Percentiles rank a stretch among this genome's conserved stretches.
Conservation (phyloP, 2,329 filamentous ascomycete genomes). For the Colletotrichum agaves region DNA sequence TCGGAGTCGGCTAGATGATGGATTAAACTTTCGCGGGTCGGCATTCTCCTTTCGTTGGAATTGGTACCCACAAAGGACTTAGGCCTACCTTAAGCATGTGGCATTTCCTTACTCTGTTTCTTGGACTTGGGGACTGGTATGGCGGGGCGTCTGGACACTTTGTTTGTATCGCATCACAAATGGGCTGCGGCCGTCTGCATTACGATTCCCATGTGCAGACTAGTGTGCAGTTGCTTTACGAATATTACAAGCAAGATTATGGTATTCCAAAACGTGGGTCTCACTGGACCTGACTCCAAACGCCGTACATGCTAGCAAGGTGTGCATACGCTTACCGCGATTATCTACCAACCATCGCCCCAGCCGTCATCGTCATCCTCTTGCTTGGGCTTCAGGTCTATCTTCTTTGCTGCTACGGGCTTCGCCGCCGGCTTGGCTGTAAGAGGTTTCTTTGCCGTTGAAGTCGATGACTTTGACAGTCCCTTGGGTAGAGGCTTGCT, state of each 20-base stretch:
- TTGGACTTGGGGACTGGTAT: slow-evolving; percentile 32
- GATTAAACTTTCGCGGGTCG: not conserved
- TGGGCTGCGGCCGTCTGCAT: slow-evolving; percentile 30
- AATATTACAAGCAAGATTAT: slow-evolving; percentile 26
- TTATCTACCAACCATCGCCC: slow-evolving; percentile 71
- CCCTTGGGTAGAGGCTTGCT: slow-evolving; percentile 84
- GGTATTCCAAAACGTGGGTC: slow-evolving; percentile 26
- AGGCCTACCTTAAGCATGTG: slow-evolving; percentile 22
- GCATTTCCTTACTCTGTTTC: slow-evolving; percentile 6
- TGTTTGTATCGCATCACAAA: slow-evolving; percentile 27
- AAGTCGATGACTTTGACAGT: slow-evolving; percentile 68
- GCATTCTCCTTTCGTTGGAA: slow-evolving; percentile 3
- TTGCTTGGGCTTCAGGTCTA: slow-evolving; percentile 74
- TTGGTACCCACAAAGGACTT: slow-evolving; percentile 25
- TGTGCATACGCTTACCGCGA: not conserved
- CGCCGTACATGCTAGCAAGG: slow-evolving; percentile 32
- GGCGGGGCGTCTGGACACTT: slow-evolving; percentile 38
- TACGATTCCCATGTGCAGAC: slow-evolving; percentile 23
- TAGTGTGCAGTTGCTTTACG: slow-evolving; percentile 18
- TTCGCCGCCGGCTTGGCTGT: slow-evolving; percentile 51
- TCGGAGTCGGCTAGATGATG: slow-evolving; percentile 59
- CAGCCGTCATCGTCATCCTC: slow-evolving; percentile 71
- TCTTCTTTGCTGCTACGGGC: slow-evolving; percentile 68
- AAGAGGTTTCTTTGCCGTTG: slow-evolving; percentile 54
- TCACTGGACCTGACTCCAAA: slow-evolving; percentile 24